Percentiles rank a stretch among this genome's conserved stretches.
phyloP scores from a whole-genome alignment of 2,329 filamentous ascomycete species.

The Zalaria obscura region DNA sequence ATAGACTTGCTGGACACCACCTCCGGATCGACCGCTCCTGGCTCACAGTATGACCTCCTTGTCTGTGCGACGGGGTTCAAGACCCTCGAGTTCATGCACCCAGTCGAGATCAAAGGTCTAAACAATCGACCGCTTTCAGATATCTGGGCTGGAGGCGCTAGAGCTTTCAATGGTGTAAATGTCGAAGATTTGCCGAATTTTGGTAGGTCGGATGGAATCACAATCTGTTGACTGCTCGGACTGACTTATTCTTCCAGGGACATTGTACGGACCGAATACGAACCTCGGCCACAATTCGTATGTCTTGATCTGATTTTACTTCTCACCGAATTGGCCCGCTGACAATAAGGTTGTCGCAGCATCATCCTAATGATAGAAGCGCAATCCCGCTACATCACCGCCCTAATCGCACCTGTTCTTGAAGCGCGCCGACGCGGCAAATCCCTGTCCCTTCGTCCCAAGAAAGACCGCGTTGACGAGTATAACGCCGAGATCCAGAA shows the following conservation, averaged over 20 bases:
- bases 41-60: conserved; percentile 37
- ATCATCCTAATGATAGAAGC: conserved; percentile 51
- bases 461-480: conserved; percentile 19
- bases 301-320: too few species aligned
- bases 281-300: conserved; percentile 37
- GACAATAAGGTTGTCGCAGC: neutral
- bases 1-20: conserved; percentile 30
- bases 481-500: conserved; percentile 36
- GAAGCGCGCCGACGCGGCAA: conserved; percentile 25
- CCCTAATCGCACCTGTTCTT: conserved; percentile 34
- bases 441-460: conserved; percentile 33
- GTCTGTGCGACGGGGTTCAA: conserved; percentile 46
- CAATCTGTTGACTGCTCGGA: too few species aligned
- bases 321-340: too few species aligned
- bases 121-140: conserved; percentile 28
- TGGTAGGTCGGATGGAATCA: conserved; percentile 11
- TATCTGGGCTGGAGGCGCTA: conserved; percentile 40
- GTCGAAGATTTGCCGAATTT: conserved; percentile 41
- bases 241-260: conserved; percentile 24
- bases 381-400: conserved; percentile 40
- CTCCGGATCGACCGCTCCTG: conserved; percentile 7
- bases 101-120: conserved; percentile 37
- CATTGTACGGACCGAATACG: conserved; percentile 46
- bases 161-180: conserved; percentile 36
- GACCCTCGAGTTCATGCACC: conserved; percentile 44